Conservation (phyloP, 2,329 filamentous ascomycete genomes). For the Immersiporthe knoxdaviesiana region DNA sequence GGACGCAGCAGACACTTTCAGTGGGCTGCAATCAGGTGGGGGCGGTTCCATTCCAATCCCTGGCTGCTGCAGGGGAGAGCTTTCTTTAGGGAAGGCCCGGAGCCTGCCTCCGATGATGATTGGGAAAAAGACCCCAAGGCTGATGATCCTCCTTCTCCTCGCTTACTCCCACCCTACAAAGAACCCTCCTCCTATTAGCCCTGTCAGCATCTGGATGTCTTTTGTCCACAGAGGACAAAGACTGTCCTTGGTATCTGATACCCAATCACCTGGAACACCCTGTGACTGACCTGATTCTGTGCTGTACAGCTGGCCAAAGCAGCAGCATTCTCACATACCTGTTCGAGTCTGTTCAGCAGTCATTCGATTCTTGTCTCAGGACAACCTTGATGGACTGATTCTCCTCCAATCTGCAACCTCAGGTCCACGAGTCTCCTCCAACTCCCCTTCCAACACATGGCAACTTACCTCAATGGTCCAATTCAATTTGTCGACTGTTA, state of each 20-base stretch:
- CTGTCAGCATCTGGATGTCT: neutral
- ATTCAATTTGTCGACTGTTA: conserved; percentile 23
- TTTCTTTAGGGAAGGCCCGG: neutral
- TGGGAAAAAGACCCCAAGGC: neutral
- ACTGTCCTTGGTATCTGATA: neutral
- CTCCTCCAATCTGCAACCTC: conserved; percentile 23
- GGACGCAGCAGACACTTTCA: conserved; percentile 6
- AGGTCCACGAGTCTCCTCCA: conserved; percentile 16
- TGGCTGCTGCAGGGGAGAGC: conserved; percentile 1
- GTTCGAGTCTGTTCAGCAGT: conserved; percentile 18
- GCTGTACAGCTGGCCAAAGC: neutral
- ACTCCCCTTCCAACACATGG: neutral
- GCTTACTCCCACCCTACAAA: neutral
- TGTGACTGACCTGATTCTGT: neutral
- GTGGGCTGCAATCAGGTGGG: conserved; percentile 9
- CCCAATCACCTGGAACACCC: neutral
- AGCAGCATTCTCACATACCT: neutral
- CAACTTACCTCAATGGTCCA: conserved; percentile 3
- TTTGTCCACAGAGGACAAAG: conserved; percentile 1
- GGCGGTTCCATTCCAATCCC: conserved; percentile 3
- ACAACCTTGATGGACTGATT: conserved; percentile 28
- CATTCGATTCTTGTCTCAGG: conserved; percentile 29
- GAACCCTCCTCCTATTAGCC: neutral
- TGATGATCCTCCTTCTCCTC: neutral
- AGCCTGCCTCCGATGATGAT: neutral